Base-by-base conservation (phyloP, 2,329 filamentous ascomycete species). In the Pyrenochaeta sp. region DNA sequence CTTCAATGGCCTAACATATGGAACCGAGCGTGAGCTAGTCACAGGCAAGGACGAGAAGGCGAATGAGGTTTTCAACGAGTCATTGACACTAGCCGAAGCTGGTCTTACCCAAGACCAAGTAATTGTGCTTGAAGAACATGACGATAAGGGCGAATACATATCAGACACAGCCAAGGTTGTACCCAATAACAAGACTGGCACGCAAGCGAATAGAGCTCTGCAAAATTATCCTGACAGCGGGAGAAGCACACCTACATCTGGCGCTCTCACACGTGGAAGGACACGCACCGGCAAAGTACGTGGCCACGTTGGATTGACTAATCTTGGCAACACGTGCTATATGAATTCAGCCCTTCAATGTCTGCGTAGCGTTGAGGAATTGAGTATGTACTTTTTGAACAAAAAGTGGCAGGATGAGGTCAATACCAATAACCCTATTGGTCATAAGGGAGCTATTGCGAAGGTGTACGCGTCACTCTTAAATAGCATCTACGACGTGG, bases 291-390 rank as follows among this genome's bases (percentile, higher is more conserved):
- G 90, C 9, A 87, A 87, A 57, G 85, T 86, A 11, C 77, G 87
- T 30, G 95, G 95, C 29, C 89, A 88, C 35, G 90, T 93, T 36
- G 95, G 95, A 30, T 80, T 99, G 46, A 87, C 86, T 60, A 99
- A 99, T 69, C 80, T 99, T 12, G 95, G 95, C 43, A 99, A 99
- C 69, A 98, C 95, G 0, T 99, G 95, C 77, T 99, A 99, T 78
- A 97, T 98, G 93, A 98, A 98, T 76, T 97, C 94, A 18, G 95
- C 95, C 9, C 81, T 98, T 49, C 95, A 99, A 73, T 99, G 95
- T 73, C 86, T 99, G 45, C 88, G 94, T 45, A 96, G 91, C 65
- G 92, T 97, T 0, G 91, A 97, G 71, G 95, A 99, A 75, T 79
- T 99, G 60, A 94, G 92, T 4, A 88, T 92, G 68, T 99, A 97